Evolutionary conservation across 768 basidiomycete genomes (phyloP).

Genomic region (Gloeostereum incarnatum): DNA sequence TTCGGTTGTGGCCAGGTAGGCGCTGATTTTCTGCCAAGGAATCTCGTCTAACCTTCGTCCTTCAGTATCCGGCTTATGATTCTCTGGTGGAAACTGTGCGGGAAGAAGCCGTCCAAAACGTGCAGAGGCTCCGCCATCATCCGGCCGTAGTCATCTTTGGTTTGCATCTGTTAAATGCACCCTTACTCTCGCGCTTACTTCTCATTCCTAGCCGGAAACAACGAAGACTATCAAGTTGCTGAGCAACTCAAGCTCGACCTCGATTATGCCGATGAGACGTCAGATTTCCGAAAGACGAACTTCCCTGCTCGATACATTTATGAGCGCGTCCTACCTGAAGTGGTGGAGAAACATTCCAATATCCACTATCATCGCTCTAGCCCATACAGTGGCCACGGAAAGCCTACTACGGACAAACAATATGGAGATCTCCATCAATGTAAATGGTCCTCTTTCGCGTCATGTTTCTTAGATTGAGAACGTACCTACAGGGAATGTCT

Average conservation of each 20-base stretch:
- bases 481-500: conserved; percentile 76
- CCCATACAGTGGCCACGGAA: conserved; percentile 80
- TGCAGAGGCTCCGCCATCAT: conserved; percentile 78
- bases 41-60: conserved; percentile 2
- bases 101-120: conserved; percentile 75
- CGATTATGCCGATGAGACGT: conserved; percentile 78
- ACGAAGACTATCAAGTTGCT: conserved; percentile 87
- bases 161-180: conserved; percentile 21
- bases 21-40: not conserved
- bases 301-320: conserved; percentile 91
- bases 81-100: conserved; percentile 66
- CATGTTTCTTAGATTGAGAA: conserved; percentile 3
- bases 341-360: conserved; percentile 56
- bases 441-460: conserved; percentile 21
- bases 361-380: conserved; percentile 79
- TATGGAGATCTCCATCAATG: conserved; percentile 92
- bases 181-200: not conserved
- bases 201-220: conserved; percentile 57
- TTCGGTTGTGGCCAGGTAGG: conserved; percentile 87
- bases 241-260: conserved; percentile 71
- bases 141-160: conserved; percentile 87
- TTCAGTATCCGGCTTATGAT: conserved; percentile 82
- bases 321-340: conserved; percentile 71
- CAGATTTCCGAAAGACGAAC: conserved; percentile 77
- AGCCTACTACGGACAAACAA: conserved; percentile 59